Evolutionary conservation across 345 rosid species (phyloP), one percentile per base, ranked within the genome.

Genomic region (Citrus medica): DNA sequence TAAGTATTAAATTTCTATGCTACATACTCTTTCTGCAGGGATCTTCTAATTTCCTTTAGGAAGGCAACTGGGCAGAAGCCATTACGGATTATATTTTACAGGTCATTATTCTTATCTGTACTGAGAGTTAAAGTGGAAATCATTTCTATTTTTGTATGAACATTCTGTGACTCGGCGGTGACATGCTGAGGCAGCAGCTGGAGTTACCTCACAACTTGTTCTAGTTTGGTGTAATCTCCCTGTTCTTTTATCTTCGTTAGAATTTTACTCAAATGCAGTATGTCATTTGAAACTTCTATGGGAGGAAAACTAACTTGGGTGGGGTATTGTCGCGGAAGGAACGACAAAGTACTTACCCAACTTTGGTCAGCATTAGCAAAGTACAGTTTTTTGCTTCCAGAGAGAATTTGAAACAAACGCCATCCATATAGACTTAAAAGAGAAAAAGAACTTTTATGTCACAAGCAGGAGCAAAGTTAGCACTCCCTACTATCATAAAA

Each of bases 51-150:
- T 77, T 94, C 99, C 62, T 96, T 96, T 74, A 84, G 98, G 82
- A 96, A 92, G 85, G 99, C 98, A 76, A 96, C 99, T 3, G 99
- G 99, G 55, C 99, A 93, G 90, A 96, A 96, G 85, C 99, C 99
- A 0, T 83, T 92, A 28, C 91, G 99, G 79, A 96, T 96, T 48
- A 94, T 96, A 86, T 96, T 96, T 88, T 96, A 96, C 92, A 92
- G 99, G 99, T 90, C 13, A 66, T 72, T 77, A 30, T 67, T 69
- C 59, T 51, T 48, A 14, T 75, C 27, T 30, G 53, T 4, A 7
- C 24, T 2, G 33, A 33, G 67, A 28, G 14, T 71, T 75, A 37
- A 64, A 42, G 22, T 35, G 67, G 21, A 16, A 25, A 73, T 40
- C 22, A 35, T 53, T 74, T 71, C 27, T 53, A 40, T 17, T 58